These are phyloP conservation scores for Cardamine occulta DNA, from an alignment of 345 rosid genomes.

Conservation along the genomic window DNA sequence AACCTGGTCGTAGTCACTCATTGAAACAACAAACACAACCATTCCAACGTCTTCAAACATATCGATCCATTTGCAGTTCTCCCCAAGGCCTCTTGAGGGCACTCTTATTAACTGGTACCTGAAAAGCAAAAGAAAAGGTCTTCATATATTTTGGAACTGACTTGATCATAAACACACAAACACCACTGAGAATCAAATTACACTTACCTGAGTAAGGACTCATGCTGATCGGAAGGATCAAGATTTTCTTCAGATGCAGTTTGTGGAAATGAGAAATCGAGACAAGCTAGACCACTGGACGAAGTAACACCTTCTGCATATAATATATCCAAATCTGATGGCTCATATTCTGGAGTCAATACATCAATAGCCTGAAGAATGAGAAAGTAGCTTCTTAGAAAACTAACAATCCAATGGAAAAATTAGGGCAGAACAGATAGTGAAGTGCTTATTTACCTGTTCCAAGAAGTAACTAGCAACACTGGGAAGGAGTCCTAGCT, in stretches of 20 bases:
- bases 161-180: background rate
- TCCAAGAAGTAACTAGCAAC: conserved; percentile 88
- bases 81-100: conserved; percentile 84
- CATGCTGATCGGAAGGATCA: conserved; percentile 68
- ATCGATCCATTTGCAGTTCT: conserved; percentile 95
- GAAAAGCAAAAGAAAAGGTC: conserved; percentile 8
- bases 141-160: background rate
- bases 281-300: conserved; percentile 89
- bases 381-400: conserved; percentile 16
- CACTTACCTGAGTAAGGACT: conserved; percentile 72
- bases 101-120: conserved; percentile 96
- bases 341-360: conserved; percentile 82
- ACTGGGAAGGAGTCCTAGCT: conserved; percentile 80
- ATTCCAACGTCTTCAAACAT: conserved; percentile 98
- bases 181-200: background rate
- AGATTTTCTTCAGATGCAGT: conserved; percentile 59
- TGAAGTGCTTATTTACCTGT: conserved; percentile 60
- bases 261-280: conserved; percentile 85
- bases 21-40: conserved; percentile 77
- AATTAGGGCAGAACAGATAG: conserved; percentile 14
- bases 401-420: conserved; percentile 1
- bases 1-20: conserved; percentile 81
- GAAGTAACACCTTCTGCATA: conserved; percentile 96
- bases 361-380: conserved; percentile 70
- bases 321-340: conserved; percentile 92